phyloP scores from a whole-genome alignment of 495 filamentous ascomycete species.

The Penicillium bialowiezense region DNA sequence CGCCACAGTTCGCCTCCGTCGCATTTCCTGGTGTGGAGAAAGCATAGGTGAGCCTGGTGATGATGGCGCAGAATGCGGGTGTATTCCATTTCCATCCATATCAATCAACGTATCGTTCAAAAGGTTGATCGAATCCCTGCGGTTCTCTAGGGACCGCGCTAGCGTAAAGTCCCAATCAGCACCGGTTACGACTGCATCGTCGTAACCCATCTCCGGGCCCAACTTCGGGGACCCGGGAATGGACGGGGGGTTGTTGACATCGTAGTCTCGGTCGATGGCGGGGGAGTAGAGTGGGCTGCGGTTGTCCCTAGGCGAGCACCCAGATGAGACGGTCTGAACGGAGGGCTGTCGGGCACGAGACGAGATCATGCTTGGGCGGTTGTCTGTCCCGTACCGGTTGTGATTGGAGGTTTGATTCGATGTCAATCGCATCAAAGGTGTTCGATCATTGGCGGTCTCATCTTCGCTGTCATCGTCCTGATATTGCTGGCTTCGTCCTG shows the following conservation, averaged over 20 bases:
- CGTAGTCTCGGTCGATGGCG: conserved; percentile 52
- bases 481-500: conserved; percentile 21
- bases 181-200: conserved; percentile 71
- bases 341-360: conserved; percentile 30
- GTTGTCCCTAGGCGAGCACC: conserved; percentile 30
- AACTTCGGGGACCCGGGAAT: conserved; percentile 72
- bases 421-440: conserved; percentile 36
- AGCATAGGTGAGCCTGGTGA: conserved; percentile 27
- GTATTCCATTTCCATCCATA: conserved; percentile 48
- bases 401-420: conserved; percentile 23
- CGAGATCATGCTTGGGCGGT: conserved; percentile 26
- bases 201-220: conserved; percentile 62
- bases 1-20: conserved; percentile 50
- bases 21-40: conserved; percentile 32
- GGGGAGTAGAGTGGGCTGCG: conserved; percentile 28
- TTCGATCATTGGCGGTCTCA: conserved; percentile 35
- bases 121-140: conserved; percentile 27
- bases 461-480: conserved; percentile 53
- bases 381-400: conserved; percentile 41
- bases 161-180: conserved; percentile 41
- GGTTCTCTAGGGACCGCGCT: conserved; percentile 33
- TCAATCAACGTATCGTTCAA: conserved; percentile 55
- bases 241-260: conserved; percentile 97
- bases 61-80: conserved; percentile 26
- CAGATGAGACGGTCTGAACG: conserved; percentile 30